Conservation (phyloP, 495 filamentous ascomycete genomes). For the Neurospora pannonica region DNA sequence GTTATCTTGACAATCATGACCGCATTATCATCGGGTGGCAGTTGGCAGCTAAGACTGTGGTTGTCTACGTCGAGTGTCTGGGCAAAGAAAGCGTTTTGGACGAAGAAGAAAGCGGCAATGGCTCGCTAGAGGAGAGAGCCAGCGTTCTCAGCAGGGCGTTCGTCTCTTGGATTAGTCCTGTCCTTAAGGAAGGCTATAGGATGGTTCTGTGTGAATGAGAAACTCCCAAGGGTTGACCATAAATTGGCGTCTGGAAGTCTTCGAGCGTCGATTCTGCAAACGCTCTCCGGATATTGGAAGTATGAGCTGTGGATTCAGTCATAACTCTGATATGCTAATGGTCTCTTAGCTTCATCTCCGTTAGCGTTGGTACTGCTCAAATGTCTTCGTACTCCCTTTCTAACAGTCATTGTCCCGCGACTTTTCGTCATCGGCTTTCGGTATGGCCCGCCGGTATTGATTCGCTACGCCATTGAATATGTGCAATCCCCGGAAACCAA, state of each 20-base stretch:
- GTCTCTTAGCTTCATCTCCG: constrained; percentile 3
- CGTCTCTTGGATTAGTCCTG: constrained; percentile 54
- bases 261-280: constrained; percentile 25
- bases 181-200: constrained; percentile 44
- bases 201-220: constrained; percentile 33
- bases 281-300: constrained; percentile 25
- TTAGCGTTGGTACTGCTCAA: constrained; percentile 39
- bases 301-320: not conserved
- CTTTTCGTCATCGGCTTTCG: constrained; percentile 48
- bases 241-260: constrained; percentile 34
- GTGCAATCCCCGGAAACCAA: constrained; percentile 22
- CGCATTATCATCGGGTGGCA: not conserved
- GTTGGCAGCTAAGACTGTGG: constrained; percentile 5
- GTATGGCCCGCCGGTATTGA: constrained; percentile 53
- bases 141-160: constrained; percentile 31
- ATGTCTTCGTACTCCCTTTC: constrained; percentile 39
- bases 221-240: constrained; percentile 39
- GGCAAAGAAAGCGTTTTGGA: not conserved
- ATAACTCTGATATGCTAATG: not conserved
- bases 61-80: constrained; percentile 4
- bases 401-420: constrained; percentile 42
- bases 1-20: not conserved
- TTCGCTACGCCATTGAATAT: constrained; percentile 44
- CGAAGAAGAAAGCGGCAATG: not conserved
- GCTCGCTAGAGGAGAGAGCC: constrained; percentile 37